Evolutionary conservation across 108 stramenopile species (phyloP).

Genomic region (Thalassiosira profunda): DNA sequence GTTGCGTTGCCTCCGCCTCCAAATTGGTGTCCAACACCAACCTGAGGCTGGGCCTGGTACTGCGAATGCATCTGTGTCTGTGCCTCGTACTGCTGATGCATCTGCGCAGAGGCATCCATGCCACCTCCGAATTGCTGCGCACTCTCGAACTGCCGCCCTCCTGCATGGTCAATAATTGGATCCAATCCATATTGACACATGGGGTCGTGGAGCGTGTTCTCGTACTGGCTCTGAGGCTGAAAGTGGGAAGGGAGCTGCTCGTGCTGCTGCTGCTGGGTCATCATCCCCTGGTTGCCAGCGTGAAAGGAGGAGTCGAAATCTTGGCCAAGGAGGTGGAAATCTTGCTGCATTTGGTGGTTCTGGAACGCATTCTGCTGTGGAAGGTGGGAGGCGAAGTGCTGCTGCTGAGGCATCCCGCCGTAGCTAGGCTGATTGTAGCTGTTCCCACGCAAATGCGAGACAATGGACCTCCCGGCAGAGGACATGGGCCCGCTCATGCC

Average conservation of each 20-base stretch:
- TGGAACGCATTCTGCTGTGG: neutral
- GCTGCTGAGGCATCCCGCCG: neutral
- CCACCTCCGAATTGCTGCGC: neutral
- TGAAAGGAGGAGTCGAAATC: neutral
- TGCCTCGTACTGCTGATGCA: too few relatives aligned
- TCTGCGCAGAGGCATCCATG: too few relatives aligned
- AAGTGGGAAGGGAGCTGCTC: too few relatives aligned
- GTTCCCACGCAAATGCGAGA: neutral
- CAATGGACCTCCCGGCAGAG: neutral
- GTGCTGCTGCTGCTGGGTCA: too few relatives aligned
- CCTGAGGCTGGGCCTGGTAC: neutral
- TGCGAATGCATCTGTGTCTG: neutral
- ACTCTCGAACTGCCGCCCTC: neutral
- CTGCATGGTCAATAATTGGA: neutral
- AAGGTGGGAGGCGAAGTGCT: neutral
- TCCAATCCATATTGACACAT: constrained; percentile 4
- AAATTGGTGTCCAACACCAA: neutral
- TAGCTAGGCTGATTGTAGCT: neutral
- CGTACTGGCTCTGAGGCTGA: neutral
- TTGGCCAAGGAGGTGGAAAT: too few relatives aligned
- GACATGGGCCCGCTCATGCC: neutral
- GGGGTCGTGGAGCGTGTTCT: neutral
- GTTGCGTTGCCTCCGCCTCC: neutral
- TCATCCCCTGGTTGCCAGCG: too few relatives aligned
- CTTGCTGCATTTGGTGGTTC: neutral